Percentiles rank a stretch among this genome's conserved stretches.
Evolutionary conservation across 1,139 yeast species (phyloP).

Genomic region (Petasospora rhodanensis): DNA sequence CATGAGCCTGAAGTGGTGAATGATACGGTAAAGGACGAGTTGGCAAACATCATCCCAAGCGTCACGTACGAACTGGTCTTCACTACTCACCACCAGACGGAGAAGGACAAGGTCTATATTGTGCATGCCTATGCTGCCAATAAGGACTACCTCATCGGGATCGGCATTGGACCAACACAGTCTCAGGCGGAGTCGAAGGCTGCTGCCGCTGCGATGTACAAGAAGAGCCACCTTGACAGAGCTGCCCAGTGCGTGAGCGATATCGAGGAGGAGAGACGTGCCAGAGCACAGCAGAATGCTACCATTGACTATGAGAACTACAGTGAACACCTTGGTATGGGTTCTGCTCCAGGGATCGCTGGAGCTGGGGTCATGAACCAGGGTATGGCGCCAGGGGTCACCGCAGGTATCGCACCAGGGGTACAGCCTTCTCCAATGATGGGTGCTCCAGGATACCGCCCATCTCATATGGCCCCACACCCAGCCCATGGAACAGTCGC

Average conservation of each 20-base stretch:
- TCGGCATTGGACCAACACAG: slow-evolving; percentile 7
- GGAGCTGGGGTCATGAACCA: too few relatives aligned
- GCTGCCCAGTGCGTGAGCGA: too few relatives aligned
- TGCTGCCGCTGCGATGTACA: slow-evolving; percentile 2
- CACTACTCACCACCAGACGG: too few relatives aligned
- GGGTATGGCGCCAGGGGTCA: too few relatives aligned
- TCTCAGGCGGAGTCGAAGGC: slow-evolving; percentile 13
- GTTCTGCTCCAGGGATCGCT: too few relatives aligned
- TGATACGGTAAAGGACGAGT: slow-evolving; percentile 3
- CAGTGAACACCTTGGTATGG: too few relatives aligned
- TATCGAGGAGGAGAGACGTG: too few relatives aligned
- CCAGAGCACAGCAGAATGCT: neutral
- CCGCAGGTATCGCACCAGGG: too few relatives aligned
- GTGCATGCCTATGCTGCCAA: slow-evolving; percentile 7
- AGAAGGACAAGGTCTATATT: slow-evolving; percentile 2
- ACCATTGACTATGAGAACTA: neutral
- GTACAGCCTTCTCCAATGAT: too few relatives aligned
- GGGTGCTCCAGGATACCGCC: too few relatives aligned
- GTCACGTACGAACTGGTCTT: slow-evolving; percentile 4
- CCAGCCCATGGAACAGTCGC: too few relatives aligned
- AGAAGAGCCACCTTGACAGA: slow-evolving; percentile 1
- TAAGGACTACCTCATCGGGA: slow-evolving; percentile 5
- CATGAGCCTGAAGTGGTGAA: neutral
- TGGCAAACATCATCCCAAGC: slow-evolving; percentile 4
- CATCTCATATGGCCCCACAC: too few relatives aligned